Percentiles rank a stretch among this genome's conserved stretches.
Evolutionary conservation across 2,329 filamentous ascomycete species (phyloP).

Genomic region (Fusarium chaquense): DNA sequence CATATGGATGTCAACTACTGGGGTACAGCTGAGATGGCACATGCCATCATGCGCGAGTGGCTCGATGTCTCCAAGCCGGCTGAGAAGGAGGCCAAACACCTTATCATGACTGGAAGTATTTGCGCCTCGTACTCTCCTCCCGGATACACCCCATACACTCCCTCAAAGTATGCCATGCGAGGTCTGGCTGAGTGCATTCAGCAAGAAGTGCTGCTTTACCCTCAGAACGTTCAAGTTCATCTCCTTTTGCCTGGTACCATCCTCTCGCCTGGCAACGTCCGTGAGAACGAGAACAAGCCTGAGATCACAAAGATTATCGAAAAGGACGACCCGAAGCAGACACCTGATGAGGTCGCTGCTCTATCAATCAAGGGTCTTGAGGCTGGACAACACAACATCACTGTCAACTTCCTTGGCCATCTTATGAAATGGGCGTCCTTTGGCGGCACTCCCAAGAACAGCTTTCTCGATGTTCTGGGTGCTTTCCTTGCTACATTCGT

Average conservation of each 20-base stretch:
- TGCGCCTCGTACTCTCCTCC: conserved; percentile 80
- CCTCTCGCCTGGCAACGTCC: conserved; percentile 76
- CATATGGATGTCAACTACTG: conserved; percentile 97
- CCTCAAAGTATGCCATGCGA: conserved; percentile 86
- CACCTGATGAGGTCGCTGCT: conserved; percentile 80
- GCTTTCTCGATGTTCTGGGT: conserved; percentile 69
- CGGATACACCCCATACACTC: conserved; percentile 87
- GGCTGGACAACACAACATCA: conserved; percentile 81
- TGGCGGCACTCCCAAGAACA: conserved; percentile 69
- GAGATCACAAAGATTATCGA: conserved; percentile 83
- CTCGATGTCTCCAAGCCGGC: conserved; percentile 63
- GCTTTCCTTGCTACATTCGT: conserved; percentile 65
- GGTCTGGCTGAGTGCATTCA: conserved; percentile 84
- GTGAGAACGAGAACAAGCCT: conserved; percentile 84
- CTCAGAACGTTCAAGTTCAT: conserved; percentile 83
- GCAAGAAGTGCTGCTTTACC: conserved; percentile 89
- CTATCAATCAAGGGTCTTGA: conserved; percentile 80
- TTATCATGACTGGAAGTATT: conserved; percentile 88
- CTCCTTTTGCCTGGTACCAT: conserved; percentile 89
- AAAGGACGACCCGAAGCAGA: conserved; percentile 82
- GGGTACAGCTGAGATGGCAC: conserved; percentile 86
- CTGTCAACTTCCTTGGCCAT: conserved; percentile 77
- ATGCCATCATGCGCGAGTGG: conserved; percentile 82
- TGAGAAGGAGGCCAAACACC: conserved; percentile 71
- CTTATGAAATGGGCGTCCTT: conserved; percentile 74